Evolutionary conservation across 2,329 filamentous ascomycete genomes (phyloP).

Genomic region (Stemphylium beticola): DNA sequence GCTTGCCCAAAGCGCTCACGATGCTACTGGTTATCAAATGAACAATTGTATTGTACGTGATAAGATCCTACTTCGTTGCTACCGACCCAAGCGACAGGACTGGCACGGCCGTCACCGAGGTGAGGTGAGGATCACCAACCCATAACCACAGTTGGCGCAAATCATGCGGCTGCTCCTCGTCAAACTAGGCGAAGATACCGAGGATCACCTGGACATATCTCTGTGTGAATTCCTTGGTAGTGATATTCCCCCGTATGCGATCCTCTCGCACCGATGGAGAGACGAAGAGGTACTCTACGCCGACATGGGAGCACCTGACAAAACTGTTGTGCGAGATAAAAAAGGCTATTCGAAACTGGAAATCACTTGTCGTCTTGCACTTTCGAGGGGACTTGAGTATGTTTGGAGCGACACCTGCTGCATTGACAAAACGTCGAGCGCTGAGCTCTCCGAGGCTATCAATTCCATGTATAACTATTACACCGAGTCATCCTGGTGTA

Average conservation of each 20-base stretch:
- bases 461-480: constrained; percentile 5
- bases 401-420: constrained; percentile 1
- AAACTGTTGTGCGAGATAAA: neutral
- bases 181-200: too few relatives aligned
- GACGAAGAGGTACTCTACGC: constrained; percentile 10
- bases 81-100: too few relatives aligned
- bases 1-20: too few relatives aligned
- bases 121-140: too few relatives aligned
- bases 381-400: neutral
- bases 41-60: too few relatives aligned
- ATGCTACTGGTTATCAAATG: too few relatives aligned
- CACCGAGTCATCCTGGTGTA: neutral
- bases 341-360: neutral
- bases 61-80: too few relatives aligned
- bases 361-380: neutral
- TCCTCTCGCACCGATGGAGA: constrained; percentile 18
- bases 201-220: too few relatives aligned
- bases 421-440: constrained; percentile 1
- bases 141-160: too few relatives aligned
- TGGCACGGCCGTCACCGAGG: too few relatives aligned
- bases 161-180: too few relatives aligned
- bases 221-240: neutral
- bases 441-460: constrained; percentile 1
- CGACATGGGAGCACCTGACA: neutral
- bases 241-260: constrained; percentile 9